Conservation (phyloP, 768 basidiomycete genomes). For the Rhodotorula paludigena region DNA sequence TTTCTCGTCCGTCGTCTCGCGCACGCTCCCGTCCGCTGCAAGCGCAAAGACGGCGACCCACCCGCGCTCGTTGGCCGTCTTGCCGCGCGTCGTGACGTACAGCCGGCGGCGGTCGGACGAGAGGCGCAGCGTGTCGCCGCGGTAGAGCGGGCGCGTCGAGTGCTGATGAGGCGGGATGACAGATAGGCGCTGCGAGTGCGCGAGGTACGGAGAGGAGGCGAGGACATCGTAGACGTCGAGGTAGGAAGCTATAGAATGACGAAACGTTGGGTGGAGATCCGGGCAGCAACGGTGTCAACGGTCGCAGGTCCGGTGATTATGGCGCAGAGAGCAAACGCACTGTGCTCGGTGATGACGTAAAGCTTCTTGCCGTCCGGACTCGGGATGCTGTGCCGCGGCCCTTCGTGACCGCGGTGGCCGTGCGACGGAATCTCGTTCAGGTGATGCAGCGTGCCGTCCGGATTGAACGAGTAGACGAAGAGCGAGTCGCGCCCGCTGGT, state of each 20-base stretch:
- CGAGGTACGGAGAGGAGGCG: slow-evolving; percentile 18
- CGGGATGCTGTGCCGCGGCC: slow-evolving; percentile 41
- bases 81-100: slow-evolving; percentile 44
- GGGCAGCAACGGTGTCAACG: neutral
- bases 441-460: slow-evolving; percentile 32
- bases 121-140: slow-evolving; percentile 44
- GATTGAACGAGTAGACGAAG: slow-evolving; percentile 35
- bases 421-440: slow-evolving; percentile 32
- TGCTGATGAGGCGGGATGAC: slow-evolving; percentile 38
- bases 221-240: slow-evolving; percentile 42
- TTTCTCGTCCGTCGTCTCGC: neutral
- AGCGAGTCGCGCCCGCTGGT: slow-evolving; percentile 41
- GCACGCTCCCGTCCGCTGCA: slow-evolving; percentile 22
- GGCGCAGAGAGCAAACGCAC: slow-evolving; percentile 11
- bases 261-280: neutral
- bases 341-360: slow-evolving; percentile 44
- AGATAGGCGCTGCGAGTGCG: slow-evolving; percentile 38
- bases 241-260: slow-evolving; percentile 36
- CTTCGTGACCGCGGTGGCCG: slow-evolving; percentile 37
- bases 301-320: neutral
- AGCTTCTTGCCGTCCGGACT: slow-evolving; percentile 36
- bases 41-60: slow-evolving; percentile 40
- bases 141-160: slow-evolving; percentile 33
- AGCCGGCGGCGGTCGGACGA: slow-evolving; percentile 34
- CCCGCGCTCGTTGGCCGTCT: slow-evolving; percentile 28